phyloP scores from a whole-genome alignment of 495 filamentous ascomycete genomes.

The Parathielavia hyrcaniae region DNA sequence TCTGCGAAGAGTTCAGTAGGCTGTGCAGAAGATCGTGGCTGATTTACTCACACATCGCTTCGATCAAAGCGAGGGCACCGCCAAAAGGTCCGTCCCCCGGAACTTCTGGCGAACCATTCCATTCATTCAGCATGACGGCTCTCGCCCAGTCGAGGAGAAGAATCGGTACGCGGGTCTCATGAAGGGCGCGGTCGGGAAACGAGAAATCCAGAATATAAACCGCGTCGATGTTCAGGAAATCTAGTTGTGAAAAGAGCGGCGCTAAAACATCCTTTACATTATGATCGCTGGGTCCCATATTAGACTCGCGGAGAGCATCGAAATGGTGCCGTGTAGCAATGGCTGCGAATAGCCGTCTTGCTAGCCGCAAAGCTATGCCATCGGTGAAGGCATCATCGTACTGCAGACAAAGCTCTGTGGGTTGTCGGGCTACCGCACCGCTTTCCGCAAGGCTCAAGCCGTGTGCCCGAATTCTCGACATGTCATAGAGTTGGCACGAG shows the following conservation, averaged over 20 bases:
- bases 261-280: slow-evolving; percentile 42
- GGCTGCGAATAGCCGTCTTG: slow-evolving; percentile 46
- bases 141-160: slow-evolving; percentile 72
- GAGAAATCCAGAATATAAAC: slow-evolving; percentile 41
- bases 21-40: neutral
- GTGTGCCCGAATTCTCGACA: slow-evolving; percentile 49
- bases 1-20: slow-evolving; percentile 36
- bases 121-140: slow-evolving; percentile 66
- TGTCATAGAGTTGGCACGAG: slow-evolving; percentile 40
- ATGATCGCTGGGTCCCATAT: slow-evolving; percentile 19
- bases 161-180: slow-evolving; percentile 49
- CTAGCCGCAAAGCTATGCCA: slow-evolving; percentile 46
- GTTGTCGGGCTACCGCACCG: slow-evolving; percentile 35
- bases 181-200: slow-evolving; percentile 40
- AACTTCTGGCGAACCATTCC: slow-evolving; percentile 68
- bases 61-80: slow-evolving; percentile 66
- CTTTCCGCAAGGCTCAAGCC: slow-evolving; percentile 36
- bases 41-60: slow-evolving; percentile 57
- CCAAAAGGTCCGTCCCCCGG: slow-evolving; percentile 59
- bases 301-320: slow-evolving; percentile 37
- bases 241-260: slow-evolving; percentile 44
- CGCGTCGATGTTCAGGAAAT: slow-evolving; percentile 39
- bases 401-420: slow-evolving; percentile 43
- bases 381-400: slow-evolving; percentile 53
- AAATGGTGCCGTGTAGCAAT: slow-evolving; percentile 45